phyloP scores from a whole-genome alignment of 768 basidiomycete species.

The Lactarius deliciosus region DNA sequence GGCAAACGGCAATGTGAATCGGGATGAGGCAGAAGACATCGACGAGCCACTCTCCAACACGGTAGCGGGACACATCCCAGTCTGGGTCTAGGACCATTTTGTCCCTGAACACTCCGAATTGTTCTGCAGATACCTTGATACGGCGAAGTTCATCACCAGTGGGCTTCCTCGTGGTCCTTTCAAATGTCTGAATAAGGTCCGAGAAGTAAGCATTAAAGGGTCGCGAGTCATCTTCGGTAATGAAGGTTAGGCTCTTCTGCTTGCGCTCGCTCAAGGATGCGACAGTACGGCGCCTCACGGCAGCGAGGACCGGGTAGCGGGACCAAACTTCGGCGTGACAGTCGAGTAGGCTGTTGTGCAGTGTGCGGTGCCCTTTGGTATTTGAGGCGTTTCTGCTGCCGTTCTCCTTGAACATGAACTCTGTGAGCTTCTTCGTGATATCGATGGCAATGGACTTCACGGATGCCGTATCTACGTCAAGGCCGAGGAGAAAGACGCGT shows the following conservation, averaged over 20 bases:
- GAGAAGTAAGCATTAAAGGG: slow-evolving; percentile 46
- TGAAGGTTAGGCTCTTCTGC: slow-evolving; percentile 43
- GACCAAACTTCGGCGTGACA: slow-evolving; percentile 25
- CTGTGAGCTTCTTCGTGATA: slow-evolving; percentile 55
- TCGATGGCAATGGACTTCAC: slow-evolving; percentile 48
- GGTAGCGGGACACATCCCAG: slow-evolving; percentile 40
- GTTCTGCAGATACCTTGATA: slow-evolving; percentile 38
- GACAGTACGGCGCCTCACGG: slow-evolving; percentile 18
- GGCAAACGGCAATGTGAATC: slow-evolving; percentile 59
- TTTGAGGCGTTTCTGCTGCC: slow-evolving; percentile 32
- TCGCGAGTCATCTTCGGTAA: slow-evolving; percentile 41
- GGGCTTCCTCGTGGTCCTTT: slow-evolving; percentile 52
- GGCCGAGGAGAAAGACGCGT: slow-evolving; percentile 44
- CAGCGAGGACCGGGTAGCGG: slow-evolving; percentile 18
- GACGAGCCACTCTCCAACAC: slow-evolving; percentile 60
- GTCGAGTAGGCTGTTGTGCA: slow-evolving; percentile 40
- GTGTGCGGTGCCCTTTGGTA: slow-evolving; percentile 30
- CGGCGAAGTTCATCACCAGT: slow-evolving; percentile 45
- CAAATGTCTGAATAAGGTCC: slow-evolving; percentile 47
- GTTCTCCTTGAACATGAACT: slow-evolving; percentile 54
- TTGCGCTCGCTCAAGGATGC: slow-evolving; percentile 33
- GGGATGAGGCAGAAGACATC: slow-evolving; percentile 62
- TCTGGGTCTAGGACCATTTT: slow-evolving; percentile 17
- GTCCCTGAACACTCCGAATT: slow-evolving; percentile 36
- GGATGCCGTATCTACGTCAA: slow-evolving; percentile 37